A percentile compares a stretch with the other conserved stretches of the same genome.
These are phyloP conservation scores for Aegle marmelos DNA, from an alignment of 345 rosid genomes.

Conservation along the genomic window DNA sequence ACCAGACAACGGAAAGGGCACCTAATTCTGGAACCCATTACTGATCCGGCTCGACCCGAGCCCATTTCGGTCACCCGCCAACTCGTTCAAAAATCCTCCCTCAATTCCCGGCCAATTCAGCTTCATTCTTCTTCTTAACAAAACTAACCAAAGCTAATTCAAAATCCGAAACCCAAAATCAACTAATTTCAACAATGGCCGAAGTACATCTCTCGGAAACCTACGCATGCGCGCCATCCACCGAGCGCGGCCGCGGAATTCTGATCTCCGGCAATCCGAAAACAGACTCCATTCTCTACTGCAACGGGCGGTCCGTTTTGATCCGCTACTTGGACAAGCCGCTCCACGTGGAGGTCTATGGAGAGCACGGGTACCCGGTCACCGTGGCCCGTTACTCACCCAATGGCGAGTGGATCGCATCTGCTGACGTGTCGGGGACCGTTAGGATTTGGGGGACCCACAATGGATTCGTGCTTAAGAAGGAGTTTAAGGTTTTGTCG, in stretches of 20 bases:
- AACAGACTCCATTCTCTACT: constrained; percentile 66
- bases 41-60: not conserved
- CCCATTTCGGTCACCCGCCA: not conserved
- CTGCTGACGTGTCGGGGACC: constrained; percentile 82
- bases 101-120: constrained; percentile 5
- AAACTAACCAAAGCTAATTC: not conserved
- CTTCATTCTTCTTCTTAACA: not conserved
- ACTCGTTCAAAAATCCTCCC: constrained; percentile 18
- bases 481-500: constrained; percentile 82
- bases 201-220: constrained; percentile 42
- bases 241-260: constrained; percentile 94
- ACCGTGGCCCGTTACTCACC: constrained; percentile 97
- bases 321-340: constrained; percentile 82
- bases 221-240: constrained; percentile 81
- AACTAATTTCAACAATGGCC: not conserved
- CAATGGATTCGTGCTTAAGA: constrained; percentile 78
- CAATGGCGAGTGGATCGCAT: constrained; percentile 98
- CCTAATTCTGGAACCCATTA: not conserved
- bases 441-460: constrained; percentile 92
- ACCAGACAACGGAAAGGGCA: too few species aligned
- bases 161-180: not conserved
- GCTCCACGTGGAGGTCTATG: constrained; percentile 73
- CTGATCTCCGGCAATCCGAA: constrained; percentile 76
- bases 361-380: constrained; percentile 87
- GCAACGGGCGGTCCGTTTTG: constrained; percentile 84